phyloP scores from a whole-genome alignment of 108 stramenopile genomes.

The Cyclostephanos invisitatus region DNA sequence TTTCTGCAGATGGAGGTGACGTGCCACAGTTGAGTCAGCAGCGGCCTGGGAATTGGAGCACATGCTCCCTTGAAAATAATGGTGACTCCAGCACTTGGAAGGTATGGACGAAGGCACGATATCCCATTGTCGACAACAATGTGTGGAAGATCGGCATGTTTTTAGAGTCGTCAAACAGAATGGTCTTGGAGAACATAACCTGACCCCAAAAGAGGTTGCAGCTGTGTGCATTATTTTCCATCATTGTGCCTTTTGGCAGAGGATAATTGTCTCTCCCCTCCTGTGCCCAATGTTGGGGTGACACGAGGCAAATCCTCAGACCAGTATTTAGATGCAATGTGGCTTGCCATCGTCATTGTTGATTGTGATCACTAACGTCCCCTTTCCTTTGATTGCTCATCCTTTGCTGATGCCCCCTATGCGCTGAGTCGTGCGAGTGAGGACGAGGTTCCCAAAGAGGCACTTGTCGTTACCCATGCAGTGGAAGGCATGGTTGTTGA shows the following conservation, averaged over 20 bases:
- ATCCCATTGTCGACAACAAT: not conserved
- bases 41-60: not conserved
- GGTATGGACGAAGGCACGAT: not conserved
- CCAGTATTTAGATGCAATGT: slow-evolving; percentile 9
- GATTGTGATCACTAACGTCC: not conserved
- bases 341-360: not conserved
- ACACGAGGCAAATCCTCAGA: not conserved
- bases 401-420: not conserved
- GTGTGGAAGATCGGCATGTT: not conserved
- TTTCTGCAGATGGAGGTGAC: not conserved
- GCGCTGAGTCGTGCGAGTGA: not conserved
- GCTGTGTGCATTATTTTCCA: not conserved
- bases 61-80: not conserved
- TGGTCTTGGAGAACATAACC: not conserved
- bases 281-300: slow-evolving; percentile 24
- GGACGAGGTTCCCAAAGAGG: not conserved
- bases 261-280: slow-evolving; percentile 20
- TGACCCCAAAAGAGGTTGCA: not conserved
- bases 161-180: not conserved
- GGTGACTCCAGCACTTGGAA: not conserved
- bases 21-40: not conserved
- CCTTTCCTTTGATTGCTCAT: not conserved
- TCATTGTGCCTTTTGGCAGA: not conserved
- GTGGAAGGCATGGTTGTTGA: no score
- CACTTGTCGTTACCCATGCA: no score